Conservation (phyloP, 2,329 filamentous ascomycete species). For the Colletotrichum tropicale region DNA sequence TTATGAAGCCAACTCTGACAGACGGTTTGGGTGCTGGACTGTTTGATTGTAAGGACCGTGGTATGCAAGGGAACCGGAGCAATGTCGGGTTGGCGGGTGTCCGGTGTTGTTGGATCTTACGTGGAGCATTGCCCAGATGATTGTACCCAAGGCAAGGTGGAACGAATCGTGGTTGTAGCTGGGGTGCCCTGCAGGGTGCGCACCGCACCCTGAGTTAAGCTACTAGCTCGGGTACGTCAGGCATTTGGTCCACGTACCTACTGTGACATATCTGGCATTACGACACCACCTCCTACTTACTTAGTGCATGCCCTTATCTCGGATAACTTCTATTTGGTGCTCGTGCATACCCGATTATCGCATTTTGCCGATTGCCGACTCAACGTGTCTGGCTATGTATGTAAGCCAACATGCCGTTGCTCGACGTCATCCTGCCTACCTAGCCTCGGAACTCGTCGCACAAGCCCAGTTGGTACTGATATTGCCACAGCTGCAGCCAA, state of each 20-base stretch:
- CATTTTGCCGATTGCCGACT: neutral
- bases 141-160: neutral
- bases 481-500: neutral
- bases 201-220: neutral
- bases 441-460: neutral
- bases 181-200: neutral
- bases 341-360: neutral
- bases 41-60: neutral
- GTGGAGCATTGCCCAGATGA: neutral
- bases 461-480: neutral
- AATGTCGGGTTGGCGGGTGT: neutral
- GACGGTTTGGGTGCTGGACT: neutral
- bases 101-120: neutral
- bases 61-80: slow-evolving; percentile 12
- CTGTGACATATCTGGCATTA: neutral
- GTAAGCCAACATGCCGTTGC: neutral
- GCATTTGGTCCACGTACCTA: neutral
- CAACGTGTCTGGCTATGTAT: neutral
- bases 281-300: neutral
- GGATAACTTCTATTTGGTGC: neutral
- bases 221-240: neutral
- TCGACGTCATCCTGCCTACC: neutral
- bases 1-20: neutral
- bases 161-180: neutral
- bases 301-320: neutral